Conservation (phyloP, 352 stramenopile species). For the Phytophthora megakarya region DNA sequence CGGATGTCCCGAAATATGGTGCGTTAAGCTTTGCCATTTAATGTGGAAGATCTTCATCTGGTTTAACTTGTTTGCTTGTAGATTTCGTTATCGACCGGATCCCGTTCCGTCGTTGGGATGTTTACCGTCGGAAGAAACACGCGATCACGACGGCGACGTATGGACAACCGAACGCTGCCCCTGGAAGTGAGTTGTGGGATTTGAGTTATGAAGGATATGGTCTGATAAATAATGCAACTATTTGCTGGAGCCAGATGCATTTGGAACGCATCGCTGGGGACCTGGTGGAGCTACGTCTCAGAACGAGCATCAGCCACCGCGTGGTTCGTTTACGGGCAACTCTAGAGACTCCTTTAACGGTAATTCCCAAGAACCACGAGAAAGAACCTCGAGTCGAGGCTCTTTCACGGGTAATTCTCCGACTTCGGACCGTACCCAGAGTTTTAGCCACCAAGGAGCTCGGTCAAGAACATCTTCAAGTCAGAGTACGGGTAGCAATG, state of each 20-base stretch:
- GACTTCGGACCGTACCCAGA: constrained; percentile 32
- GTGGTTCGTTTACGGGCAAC: constrained; percentile 28
- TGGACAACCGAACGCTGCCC: constrained; percentile 39
- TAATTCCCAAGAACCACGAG: no score
- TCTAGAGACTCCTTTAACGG: constrained; percentile 34
- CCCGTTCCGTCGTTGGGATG: constrained; percentile 84
- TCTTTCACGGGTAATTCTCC: constrained; percentile 25
- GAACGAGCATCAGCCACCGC: constrained; percentile 27
- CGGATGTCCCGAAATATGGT: constrained; percentile 87
- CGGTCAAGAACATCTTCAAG: constrained; percentile 24
- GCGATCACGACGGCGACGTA: constrained; percentile 45
- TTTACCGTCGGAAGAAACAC: constrained; percentile 77
- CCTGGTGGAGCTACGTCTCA: constrained; percentile 51
- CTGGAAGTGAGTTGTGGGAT: constrained; percentile 39
- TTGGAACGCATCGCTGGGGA: constrained; percentile 72
- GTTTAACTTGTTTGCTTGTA: constrained; percentile 24
- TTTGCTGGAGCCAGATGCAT: constrained; percentile 39
- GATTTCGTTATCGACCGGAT: constrained; percentile 81
- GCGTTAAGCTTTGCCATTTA: neutral
- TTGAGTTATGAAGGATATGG: neutral
- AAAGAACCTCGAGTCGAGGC: no score
- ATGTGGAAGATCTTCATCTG: constrained; percentile 8
- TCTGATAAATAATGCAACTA: neutral
- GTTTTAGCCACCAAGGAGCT: constrained; percentile 26
- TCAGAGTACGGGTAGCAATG: constrained; percentile 29